Conservation (phyloP, 176 grass and related monocot genomes). For the Echinochloa phyllopogon region DNA sequence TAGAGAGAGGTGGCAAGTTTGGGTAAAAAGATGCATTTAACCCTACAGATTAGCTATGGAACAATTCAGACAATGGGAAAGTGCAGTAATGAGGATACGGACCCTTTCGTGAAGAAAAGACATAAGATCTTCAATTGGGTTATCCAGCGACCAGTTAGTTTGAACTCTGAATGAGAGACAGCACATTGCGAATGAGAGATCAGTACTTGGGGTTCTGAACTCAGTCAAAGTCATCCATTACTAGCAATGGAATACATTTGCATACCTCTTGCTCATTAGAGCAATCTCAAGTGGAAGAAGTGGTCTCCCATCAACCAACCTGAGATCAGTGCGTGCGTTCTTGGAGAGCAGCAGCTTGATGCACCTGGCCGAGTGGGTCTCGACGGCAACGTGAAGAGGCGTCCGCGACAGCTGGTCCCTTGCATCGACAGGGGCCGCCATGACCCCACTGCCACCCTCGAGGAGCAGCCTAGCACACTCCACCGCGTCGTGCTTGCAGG, state of each 20-base stretch:
- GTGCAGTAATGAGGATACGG: neutral
- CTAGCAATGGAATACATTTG: neutral
- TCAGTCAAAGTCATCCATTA: neutral
- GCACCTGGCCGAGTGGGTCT: constrained; percentile 30
- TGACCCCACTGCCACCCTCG: constrained; percentile 46
- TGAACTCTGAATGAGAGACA: neutral
- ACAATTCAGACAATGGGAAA: neutral
- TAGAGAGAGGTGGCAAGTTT: neutral
- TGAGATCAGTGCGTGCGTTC: neutral
- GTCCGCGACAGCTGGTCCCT: constrained; percentile 58
- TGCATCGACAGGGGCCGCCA: constrained; percentile 33
- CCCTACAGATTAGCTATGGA: neutral
- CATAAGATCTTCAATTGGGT: neutral
- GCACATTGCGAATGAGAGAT: neutral
- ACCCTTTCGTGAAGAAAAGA: neutral
- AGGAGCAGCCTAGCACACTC: constrained; percentile 60
- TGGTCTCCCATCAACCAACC: constrained; percentile 41
- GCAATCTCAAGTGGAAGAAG: neutral
- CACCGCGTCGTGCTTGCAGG: constrained; percentile 64
- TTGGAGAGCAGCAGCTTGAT: neutral
- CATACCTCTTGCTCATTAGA: neutral
- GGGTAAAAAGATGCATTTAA: neutral
- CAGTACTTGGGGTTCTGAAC: neutral
- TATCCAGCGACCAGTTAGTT: neutral
- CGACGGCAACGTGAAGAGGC: constrained; percentile 59